Percentiles rank a stretch among this genome's conserved stretches.
Conservation (phyloP, 208 protist genomes). For the Angomonas desouzai region DNA sequence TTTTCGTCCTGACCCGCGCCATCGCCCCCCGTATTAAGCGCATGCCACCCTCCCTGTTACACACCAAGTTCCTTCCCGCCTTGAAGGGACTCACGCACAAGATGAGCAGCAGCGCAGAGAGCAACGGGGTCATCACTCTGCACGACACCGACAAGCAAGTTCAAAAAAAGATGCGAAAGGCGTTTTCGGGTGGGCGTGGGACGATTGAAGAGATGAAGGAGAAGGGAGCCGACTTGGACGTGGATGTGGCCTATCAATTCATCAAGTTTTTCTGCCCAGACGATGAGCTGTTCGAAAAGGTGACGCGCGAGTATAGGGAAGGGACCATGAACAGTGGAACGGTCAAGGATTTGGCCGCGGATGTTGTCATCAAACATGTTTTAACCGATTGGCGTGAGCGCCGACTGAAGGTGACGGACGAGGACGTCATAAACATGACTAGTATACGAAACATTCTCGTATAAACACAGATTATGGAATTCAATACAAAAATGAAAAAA, state of each 20-base stretch:
- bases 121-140: conserved; percentile 94
- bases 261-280: conserved; percentile 96
- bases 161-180: conserved; percentile 94
- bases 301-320: conserved; percentile 55
- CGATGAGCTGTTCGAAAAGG: conserved; percentile 88
- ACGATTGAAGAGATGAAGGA: conserved; percentile 95
- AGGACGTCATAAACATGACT: conserved; percentile 57
- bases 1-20: conserved; percentile 98
- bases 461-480: conserved; percentile 17
- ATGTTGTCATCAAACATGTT: conserved; percentile 60
- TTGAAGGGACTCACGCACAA: conserved; percentile 95
- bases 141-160: conserved; percentile 95
- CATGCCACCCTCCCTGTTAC: conserved; percentile 94
- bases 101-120: conserved; percentile 94
- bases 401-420: conserved; percentile 65
- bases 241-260: conserved; percentile 97
- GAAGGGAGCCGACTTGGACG: conserved; percentile 89
- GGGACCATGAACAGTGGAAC: conserved; percentile 75
- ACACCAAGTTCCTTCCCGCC: conserved; percentile 97
- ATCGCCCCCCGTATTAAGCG: conserved; percentile 90
- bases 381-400: conserved; percentile 59
- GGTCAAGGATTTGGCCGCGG: conserved; percentile 74
- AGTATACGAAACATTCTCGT: conserved; percentile 75
- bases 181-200: conserved; percentile 96
- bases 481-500: too few relatives aligned